A percentile compares a stretch with the other conserved stretches of the same genome.
These are phyloP conservation scores for Eleusine indica DNA, from an alignment of 176 grass and related monocot species.

Conservation along the genomic window DNA sequence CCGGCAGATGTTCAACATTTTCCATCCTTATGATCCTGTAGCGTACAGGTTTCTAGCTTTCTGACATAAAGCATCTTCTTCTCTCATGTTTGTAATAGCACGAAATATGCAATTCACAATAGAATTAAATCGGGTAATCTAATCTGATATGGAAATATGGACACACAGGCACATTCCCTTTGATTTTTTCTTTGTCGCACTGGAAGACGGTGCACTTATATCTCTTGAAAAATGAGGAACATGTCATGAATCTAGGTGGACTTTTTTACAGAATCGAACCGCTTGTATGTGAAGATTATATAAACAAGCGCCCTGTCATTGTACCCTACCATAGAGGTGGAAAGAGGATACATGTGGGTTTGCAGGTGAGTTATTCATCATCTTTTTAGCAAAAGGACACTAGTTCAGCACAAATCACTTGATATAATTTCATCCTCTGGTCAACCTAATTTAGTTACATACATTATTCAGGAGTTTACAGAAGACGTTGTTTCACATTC, in stretches of 20 bases:
- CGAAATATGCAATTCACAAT: constrained; percentile 20
- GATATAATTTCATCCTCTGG: constrained; percentile 22
- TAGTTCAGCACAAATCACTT: constrained; percentile 18
- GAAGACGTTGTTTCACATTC: constrained; percentile 66
- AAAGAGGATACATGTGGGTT: constrained; percentile 90
- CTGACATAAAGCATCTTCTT: constrained; percentile 8
- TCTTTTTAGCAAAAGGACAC: not conserved
- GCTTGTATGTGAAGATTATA: constrained; percentile 92
- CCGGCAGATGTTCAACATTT: constrained; percentile 94
- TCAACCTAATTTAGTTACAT: constrained; percentile 43
- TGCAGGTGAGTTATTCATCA: constrained; percentile 64
- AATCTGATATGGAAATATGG: constrained; percentile 30
- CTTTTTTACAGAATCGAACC: constrained; percentile 95
- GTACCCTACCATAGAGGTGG: constrained; percentile 97
- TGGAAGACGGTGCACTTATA: constrained; percentile 44
- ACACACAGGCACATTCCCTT: not conserved
- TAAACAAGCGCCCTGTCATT: constrained; percentile 76
- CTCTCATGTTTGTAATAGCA: not conserved
- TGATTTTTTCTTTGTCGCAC: constrained; percentile 34
- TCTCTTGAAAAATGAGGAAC: constrained; percentile 55
- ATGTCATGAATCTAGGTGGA: constrained; percentile 61
- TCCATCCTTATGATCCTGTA: constrained; percentile 98
- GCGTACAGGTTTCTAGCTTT: constrained; percentile 73
- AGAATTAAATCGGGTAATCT: not conserved
- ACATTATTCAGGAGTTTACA: constrained; percentile 68